These are phyloP conservation scores for Populus deltoides DNA, from an alignment of 345 rosid species.

Conservation along the genomic window DNA sequence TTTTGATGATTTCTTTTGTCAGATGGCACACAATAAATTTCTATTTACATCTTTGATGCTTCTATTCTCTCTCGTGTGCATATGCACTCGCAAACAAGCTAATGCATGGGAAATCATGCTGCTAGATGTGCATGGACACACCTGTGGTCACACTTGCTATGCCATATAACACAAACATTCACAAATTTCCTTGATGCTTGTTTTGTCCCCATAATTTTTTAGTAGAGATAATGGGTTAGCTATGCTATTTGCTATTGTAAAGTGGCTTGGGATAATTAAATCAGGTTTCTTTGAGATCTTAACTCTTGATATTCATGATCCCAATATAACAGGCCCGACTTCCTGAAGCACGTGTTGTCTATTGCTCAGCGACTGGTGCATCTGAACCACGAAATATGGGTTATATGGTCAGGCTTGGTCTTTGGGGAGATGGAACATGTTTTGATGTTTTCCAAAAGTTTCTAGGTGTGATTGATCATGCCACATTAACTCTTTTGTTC, in stretches of 20 bases:
- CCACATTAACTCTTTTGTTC: not conserved
- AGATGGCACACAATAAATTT: not conserved
- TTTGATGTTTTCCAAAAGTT: conserved; percentile 69
- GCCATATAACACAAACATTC: not conserved
- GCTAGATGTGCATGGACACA: not conserved
- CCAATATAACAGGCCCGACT: conserved; percentile 72
- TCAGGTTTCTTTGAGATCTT: conserved; percentile 1
- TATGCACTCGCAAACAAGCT: not conserved
- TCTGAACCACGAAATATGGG: conserved; percentile 99
- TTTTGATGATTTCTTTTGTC: not conserved
- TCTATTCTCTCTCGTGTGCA: not conserved
- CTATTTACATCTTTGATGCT: not conserved
- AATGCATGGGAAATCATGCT: not conserved
- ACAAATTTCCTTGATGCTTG: not conserved
- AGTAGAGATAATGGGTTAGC: not conserved
- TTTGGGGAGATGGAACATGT: conserved; percentile 96
- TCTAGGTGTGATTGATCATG: conserved; percentile 45
- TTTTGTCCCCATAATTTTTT: not conserved
- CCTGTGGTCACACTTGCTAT: not conserved
- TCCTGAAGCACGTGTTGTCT: conserved; percentile 90
- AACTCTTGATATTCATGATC: conserved; percentile 23
- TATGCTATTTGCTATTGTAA: not conserved
- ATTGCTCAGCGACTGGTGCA: conserved; percentile 99
- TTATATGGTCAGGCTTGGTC: conserved; percentile 99
- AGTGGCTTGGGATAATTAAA: conserved; percentile 8